phyloP scores from a whole-genome alignment of 768 basidiomycete genomes.

The Termitomyces sp. region DNA sequence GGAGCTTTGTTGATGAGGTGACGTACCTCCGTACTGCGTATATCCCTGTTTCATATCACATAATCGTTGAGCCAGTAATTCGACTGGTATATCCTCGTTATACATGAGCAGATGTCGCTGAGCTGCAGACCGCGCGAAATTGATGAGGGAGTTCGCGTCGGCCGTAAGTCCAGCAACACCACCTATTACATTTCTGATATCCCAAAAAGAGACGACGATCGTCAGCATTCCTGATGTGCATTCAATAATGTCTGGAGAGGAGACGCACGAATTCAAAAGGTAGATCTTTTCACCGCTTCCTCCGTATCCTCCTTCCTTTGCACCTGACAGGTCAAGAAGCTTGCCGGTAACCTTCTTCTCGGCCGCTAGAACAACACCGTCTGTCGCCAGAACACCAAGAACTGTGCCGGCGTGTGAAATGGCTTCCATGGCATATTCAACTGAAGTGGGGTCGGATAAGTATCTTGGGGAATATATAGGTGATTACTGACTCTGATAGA shows the following conservation, averaged over 20 bases:
- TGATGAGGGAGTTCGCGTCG: slow-evolving; percentile 96
- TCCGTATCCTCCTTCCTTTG: slow-evolving; percentile 86
- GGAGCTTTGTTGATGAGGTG: not conserved
- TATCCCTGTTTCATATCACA: slow-evolving; percentile 99
- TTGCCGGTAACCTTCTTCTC: slow-evolving; percentile 99
- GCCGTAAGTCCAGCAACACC: slow-evolving; percentile 96
- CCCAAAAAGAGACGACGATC: not conserved
- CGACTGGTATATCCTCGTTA: slow-evolving; percentile 98
- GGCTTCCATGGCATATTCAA: slow-evolving; percentile 99
- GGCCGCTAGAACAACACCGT: slow-evolving; percentile 88
- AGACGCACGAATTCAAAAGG: slow-evolving; percentile 78
- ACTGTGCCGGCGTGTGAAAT: slow-evolving; percentile 96
- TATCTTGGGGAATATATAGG: slow-evolving; percentile 17
- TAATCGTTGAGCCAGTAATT: slow-evolving; percentile 86
- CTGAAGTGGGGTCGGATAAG: slow-evolving; percentile 33
- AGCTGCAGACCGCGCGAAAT: slow-evolving; percentile 87
- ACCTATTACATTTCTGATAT: slow-evolving; percentile 81
- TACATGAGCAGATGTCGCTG: slow-evolving; percentile 86
- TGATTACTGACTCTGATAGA: slow-evolving; percentile 83
- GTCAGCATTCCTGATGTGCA: not conserved
- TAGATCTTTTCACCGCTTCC: slow-evolving; percentile 99
- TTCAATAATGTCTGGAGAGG: not conserved
- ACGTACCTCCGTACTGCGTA: slow-evolving; percentile 89
- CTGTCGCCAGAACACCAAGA: slow-evolving; percentile 85
- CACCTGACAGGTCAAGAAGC: slow-evolving; percentile 83